phyloP scores from a whole-genome alignment of 2,329 filamentous ascomycete species.

The Monosporascus sp. region DNA sequence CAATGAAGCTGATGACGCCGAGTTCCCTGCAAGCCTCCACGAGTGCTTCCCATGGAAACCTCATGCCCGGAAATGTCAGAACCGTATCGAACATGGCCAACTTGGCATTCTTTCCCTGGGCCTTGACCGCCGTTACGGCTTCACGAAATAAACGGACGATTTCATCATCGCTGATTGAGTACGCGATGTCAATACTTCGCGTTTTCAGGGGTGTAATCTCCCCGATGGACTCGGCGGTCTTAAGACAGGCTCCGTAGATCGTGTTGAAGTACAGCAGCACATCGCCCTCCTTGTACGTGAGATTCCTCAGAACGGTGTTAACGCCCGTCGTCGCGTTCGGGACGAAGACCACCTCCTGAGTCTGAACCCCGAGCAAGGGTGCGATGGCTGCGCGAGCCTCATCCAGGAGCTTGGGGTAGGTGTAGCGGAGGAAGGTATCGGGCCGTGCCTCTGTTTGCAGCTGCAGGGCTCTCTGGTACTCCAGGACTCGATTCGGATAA shows the following conservation, averaged over 20 bases:
- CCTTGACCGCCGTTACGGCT: constrained; percentile 29
- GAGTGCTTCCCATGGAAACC: constrained; percentile 62
- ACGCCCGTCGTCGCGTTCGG: constrained; percentile 65
- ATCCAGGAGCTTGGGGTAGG: constrained; percentile 47
- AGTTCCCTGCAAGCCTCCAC: constrained; percentile 49
- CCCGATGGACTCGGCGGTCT: no score
- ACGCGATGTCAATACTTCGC: no score
- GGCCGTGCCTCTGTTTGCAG: constrained; percentile 53
- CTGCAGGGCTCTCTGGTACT: constrained; percentile 48
- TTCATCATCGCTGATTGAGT: no score
- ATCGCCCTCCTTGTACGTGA: constrained; percentile 53
- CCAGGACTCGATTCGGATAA: constrained; percentile 48
- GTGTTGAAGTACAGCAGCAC: constrained; percentile 60
- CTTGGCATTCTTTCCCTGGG: constrained; percentile 46
- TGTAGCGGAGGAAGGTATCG: constrained; percentile 58
- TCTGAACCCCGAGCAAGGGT: constrained; percentile 49
- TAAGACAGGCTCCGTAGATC: constrained; percentile 50
- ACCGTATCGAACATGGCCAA: constrained; percentile 66
- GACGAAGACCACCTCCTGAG: constrained; percentile 57
- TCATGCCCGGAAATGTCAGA: constrained; percentile 60
- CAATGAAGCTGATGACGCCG: constrained; percentile 56
- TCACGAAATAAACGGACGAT: no score
- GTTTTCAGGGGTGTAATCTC: no score
- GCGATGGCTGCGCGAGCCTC: constrained; percentile 51
- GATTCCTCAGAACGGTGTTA: constrained; percentile 61